A percentile compares a stretch with the other conserved stretches of the same genome.
These are phyloP conservation scores for Serendipita sp. DNA, from an alignment of 768 basidiomycete species.

Conservation along the genomic window DNA sequence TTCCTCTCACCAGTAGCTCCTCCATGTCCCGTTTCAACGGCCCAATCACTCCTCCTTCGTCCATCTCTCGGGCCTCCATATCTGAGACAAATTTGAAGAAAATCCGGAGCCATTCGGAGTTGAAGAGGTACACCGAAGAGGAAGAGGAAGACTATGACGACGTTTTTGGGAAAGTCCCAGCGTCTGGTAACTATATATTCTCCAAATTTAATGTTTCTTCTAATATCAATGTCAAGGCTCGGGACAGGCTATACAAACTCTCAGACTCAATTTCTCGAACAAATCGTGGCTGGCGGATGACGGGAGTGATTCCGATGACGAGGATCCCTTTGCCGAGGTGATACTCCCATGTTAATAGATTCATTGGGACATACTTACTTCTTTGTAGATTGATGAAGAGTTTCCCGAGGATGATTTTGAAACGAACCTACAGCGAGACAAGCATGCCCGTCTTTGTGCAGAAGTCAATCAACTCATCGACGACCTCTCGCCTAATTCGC, in stretches of 20 bases:
- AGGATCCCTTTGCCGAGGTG: constrained; percentile 94
- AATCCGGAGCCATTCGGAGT: constrained; percentile 41
- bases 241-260: constrained; percentile 50
- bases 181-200: constrained; percentile 35
- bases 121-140: constrained; percentile 75
- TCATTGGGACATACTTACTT: not conserved
- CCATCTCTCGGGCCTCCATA: not conserved
- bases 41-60: not conserved
- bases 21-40: not conserved
- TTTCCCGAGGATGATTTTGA: constrained; percentile 87
- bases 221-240: constrained; percentile 23
- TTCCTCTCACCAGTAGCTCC: constrained; percentile 8
- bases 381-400: constrained; percentile 72
- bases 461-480: constrained; percentile 77
- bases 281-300: constrained; percentile 57
- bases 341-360: not conserved
- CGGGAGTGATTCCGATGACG: constrained; percentile 75
- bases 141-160: constrained; percentile 93
- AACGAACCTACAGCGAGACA: constrained; percentile 83
- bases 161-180: constrained; percentile 73
- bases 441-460: constrained; percentile 73
- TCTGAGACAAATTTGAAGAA: constrained; percentile 15
- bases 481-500: constrained; percentile 62
- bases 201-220: not conserved
- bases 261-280: constrained; percentile 78